Evolutionary conservation across 768 basidiomycete species (phyloP).

Genomic region (Astraeus odoratus): DNA sequence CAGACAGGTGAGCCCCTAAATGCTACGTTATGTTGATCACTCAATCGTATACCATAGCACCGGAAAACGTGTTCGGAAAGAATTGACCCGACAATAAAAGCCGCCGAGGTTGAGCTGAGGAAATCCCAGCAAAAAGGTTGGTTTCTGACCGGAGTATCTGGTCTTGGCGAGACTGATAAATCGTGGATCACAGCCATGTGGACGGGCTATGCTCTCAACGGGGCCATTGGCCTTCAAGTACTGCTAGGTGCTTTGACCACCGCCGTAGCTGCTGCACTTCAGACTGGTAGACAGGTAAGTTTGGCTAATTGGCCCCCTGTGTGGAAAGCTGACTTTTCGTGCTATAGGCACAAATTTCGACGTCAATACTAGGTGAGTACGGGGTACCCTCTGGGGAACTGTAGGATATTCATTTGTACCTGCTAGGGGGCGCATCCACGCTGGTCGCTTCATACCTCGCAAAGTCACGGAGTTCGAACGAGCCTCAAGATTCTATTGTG

Average conservation of each 20-base stretch:
- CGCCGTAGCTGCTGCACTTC: slow-evolving; percentile 46
- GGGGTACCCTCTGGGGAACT: not conserved
- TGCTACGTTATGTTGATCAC: not conserved
- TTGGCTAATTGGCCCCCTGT: not conserved
- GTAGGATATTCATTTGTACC: not conserved
- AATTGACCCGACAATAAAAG: slow-evolving; percentile 43
- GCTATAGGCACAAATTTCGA: slow-evolving; percentile 30
- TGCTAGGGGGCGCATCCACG: slow-evolving; percentile 56
- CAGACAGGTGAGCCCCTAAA: slow-evolving; percentile 14
- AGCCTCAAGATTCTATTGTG: slow-evolving; percentile 56
- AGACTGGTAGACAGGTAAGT: slow-evolving; percentile 35
- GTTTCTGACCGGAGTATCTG: not conserved
- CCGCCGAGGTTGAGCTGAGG: slow-evolving; percentile 39
- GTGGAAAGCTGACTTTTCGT: not conserved
- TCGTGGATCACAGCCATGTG: slow-evolving; percentile 20
- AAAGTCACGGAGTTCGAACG: slow-evolving; percentile 58
- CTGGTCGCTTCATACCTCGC: slow-evolving; percentile 68
- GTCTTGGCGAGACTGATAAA: slow-evolving; percentile 8
- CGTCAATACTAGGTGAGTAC: slow-evolving; percentile 33
- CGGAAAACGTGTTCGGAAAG: slow-evolving; percentile 44
- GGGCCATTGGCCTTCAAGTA: slow-evolving; percentile 58
- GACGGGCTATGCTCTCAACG: slow-evolving; percentile 30
- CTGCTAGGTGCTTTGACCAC: slow-evolving; percentile 62
- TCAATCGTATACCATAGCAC: slow-evolving; percentile 5
- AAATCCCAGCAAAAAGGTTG: slow-evolving; percentile 43